phyloP scores from a whole-genome alignment of 495 filamentous ascomycete species.

The Lasiosphaeriaceae sp. region DNA sequence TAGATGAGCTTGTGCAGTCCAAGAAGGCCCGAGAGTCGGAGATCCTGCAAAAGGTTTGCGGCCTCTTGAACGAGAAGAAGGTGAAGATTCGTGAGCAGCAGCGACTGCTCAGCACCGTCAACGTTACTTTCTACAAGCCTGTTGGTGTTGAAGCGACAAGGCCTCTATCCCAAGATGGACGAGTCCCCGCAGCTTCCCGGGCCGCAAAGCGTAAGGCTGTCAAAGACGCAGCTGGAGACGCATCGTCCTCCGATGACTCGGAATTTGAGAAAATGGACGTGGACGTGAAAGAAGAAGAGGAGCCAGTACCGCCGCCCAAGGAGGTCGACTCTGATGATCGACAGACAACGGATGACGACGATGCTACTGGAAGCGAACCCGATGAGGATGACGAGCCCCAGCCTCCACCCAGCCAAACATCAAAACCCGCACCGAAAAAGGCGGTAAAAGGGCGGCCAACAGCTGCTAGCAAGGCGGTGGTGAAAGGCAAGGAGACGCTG shows the following conservation, averaged over 20 bases:
- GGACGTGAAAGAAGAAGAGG: constrained; percentile 21
- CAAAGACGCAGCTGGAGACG: constrained; percentile 37
- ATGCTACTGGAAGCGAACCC: constrained; percentile 41
- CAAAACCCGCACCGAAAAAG: constrained; percentile 3
- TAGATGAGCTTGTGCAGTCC: constrained; percentile 61
- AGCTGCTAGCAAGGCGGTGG: background rate
- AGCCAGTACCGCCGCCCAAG: constrained; percentile 1
- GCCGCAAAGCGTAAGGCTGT: constrained; percentile 48
- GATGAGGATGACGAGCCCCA: constrained; percentile 34
- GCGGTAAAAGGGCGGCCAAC: background rate
- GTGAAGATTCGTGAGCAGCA: constrained; percentile 85
- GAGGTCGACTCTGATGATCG: constrained; percentile 12
- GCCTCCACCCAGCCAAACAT: constrained; percentile 16
- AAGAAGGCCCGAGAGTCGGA: constrained; percentile 67
- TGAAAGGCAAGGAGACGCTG: background rate
- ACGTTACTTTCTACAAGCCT: constrained; percentile 11
- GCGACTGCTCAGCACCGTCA: constrained; percentile 58
- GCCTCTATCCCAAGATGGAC: background rate
- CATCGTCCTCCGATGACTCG: constrained; percentile 36
- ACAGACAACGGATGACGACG: constrained; percentile 39
- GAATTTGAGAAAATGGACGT: constrained; percentile 60
- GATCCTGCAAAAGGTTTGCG: constrained; percentile 65
- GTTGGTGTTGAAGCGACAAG: background rate
- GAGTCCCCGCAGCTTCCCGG: constrained; percentile 23
- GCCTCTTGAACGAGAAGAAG: constrained; percentile 82